Base-by-base conservation (phyloP, 2,329 filamentous ascomycete species). In the Ascochyta rabiei region DNA sequence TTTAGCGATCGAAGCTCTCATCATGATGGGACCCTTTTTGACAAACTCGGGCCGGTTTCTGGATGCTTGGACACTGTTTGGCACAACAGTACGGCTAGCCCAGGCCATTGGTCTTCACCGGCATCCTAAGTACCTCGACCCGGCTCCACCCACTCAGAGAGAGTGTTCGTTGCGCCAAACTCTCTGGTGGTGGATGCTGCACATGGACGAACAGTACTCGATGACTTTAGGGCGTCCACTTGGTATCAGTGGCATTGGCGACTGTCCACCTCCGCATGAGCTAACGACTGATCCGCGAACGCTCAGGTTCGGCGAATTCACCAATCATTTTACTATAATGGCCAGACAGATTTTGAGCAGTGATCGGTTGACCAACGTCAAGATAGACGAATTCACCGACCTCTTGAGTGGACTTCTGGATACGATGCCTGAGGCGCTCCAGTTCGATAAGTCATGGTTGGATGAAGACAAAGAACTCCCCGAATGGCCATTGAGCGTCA, bases 111-210 rank as follows among this genome's bases (percentile, higher is more conserved):
- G 80, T 6, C 72, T 82, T 16, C 80, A 82, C 60, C 77, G 80
- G 6, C 76, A 81, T 56, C 79, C 79, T 1, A 79, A 76, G 54
- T 74, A 75, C 38, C 72, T 80, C 23, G 73, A 81, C 49, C 76
- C 79, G 16, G 61, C 75, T 3, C 75, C 76, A 5, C 72, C 76
- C 1, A 68, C 62, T 2, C 68, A 76, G 7, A 70, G 73, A 21
- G 78, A 81, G 59, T 75, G 73, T 42, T 72, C 73, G 13, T 69
- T 77, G 13, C 71, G 80, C 6, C 77, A 76, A 46, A 75, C 75
- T 15, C 66, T 81, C 1, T 82, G 80, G 80, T 82, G 80, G 80
- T 80, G 79, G 77, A 79, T 82, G 72, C 62, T 82, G n/a, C 78
- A 81, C 53, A 78, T 81, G 73, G 80, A 82, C 42, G 78, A 81